Evolutionary conservation across 208 protist species (phyloP), one percentile per base, ranked within the genome.

Genomic region (Leishmania lainsoni): DNA sequence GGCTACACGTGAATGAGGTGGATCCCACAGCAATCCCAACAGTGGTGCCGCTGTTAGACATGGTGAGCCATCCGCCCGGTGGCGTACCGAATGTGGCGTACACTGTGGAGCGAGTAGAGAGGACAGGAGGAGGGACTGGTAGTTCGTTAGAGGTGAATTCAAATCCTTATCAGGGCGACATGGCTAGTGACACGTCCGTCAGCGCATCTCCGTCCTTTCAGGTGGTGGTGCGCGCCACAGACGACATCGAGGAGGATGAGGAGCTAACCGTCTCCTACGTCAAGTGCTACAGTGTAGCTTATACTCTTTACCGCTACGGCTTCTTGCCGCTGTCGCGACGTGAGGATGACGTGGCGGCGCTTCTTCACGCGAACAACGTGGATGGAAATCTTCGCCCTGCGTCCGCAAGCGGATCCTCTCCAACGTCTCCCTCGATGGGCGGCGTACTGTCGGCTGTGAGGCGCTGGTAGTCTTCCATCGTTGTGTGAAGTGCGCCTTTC

Each of bases 241-340:
- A 76, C 6, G 70, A 83, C 45, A 81, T 94, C 45, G 92, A 92
- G 42, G 84, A 81, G 51, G 73, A 81, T 6, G 89, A 94, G 66
- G 88, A 91, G 80, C 84, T 95, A 8, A 93, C 90, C 32, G 35
- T 83, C 35, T 75, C 84, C 45, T 92, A 91, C 65, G 74, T 86
- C 16, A 86, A 86, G 73, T 90, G 85, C 75, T 95, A 95, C 80
- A 91, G 86, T 29, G 81, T 93, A 20, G 88, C 90, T 29, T 95
- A 93, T 76, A 92, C 88, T 39, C 77, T 95, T 22, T 95, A 91
- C 81, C 83, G 89, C 8, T 93, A 90, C 78, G 92, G 90, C 17
- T 93, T 91, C 73, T 76, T 95, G 26, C 78, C 90, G 16, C 76
- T 93, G 6, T 73, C 82, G 20, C 76, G 78, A 35, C 84, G 90